Evolutionary conservation across 2,329 filamentous ascomycete genomes (phyloP), one percentile per base, ranked within the genome.

Genomic region (Cladorrhinum sp.): DNA sequence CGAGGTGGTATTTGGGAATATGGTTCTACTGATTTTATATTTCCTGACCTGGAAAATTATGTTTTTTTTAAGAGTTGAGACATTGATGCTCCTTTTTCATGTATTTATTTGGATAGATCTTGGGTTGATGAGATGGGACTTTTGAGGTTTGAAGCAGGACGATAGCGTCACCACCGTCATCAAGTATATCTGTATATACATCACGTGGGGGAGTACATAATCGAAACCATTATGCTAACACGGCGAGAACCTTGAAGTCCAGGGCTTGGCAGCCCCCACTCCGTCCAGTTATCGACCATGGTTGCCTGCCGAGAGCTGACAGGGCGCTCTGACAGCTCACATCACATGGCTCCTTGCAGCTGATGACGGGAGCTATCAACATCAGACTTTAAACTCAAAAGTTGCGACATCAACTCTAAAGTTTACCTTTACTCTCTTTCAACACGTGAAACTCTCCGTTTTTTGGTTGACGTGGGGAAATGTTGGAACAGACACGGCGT

Each of bases 181-280:
- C 32, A 45, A 16, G 52, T 55, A 55, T 25, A 20, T 45, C 25
- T 5, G 7, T 9, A 9, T 22, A 2, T 13, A 9, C 3, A 13
- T 45, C 41, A 1, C 4, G 7, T 1, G 16, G 1, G 7, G 41
- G 25, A n/a, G 20, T 55, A 55, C 52, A 13, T 45, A 12, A 1
- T 4, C 32, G 3, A 2, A 25, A 5, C 2, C 18, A 9, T 22
- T 8, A 7, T 9, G 16, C 52, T 55, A 45, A 55, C 36, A 55
- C n/a, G 32, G 10, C n/a, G 52, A 55, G 52, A 55, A 45, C 52
- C 52, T 55, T 55, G 52, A 55, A 36, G 52, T 41, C 12, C 20
- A 41, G 36, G 10, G 32, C 22, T 36, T 36, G 32, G 32, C 32
- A 16, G 32, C 12, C 32, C n/a, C 32, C 32, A 36, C 32, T 36